Conservation (phyloP, 2,329 filamentous ascomycete genomes). For the Aspergillus oerlinghausenensis region DNA sequence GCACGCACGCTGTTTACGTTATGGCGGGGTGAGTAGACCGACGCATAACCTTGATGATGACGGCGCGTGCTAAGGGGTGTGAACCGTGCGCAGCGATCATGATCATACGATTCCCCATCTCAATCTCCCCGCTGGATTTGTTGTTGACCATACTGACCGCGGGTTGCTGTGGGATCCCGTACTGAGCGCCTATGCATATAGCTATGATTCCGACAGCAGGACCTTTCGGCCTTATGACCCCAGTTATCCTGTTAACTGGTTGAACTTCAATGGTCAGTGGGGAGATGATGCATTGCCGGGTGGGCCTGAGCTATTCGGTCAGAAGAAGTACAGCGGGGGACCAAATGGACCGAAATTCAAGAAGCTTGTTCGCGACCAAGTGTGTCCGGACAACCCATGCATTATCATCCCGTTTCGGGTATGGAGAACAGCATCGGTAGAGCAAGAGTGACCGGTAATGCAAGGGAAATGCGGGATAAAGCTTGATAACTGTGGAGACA, state of each 20-base stretch:
- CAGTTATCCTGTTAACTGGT: constrained; percentile 48
- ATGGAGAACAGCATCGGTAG: constrained; percentile 11
- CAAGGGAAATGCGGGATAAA: not conserved
- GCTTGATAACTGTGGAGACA: not conserved
- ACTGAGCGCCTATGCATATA: constrained; percentile 53
- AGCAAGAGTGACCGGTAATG: not conserved
- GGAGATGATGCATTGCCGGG: constrained; percentile 57
- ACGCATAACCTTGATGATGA: not conserved
- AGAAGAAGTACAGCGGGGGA: constrained; percentile 54
- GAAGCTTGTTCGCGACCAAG: constrained; percentile 49
- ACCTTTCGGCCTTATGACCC: constrained; percentile 47
- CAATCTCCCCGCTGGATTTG: constrained; percentile 50
- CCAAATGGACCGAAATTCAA: constrained; percentile 61
- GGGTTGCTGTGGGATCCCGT: constrained; percentile 59
- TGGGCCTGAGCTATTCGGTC: constrained; percentile 48
- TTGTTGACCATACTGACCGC: constrained; percentile 53
- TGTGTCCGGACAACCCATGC: constrained; percentile 53
- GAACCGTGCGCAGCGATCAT: constrained; percentile 42
- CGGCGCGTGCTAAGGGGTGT: not conserved
- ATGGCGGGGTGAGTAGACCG: constrained; percentile 39
- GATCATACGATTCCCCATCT: constrained; percentile 61
- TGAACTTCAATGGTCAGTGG: constrained; percentile 57
- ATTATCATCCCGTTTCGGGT: constrained; percentile 37
- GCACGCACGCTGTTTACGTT: constrained; percentile 63
- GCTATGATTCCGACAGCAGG: constrained; percentile 41